Conservation (phyloP, 176 grass and related monocot species). For the Secale cereale region DNA sequence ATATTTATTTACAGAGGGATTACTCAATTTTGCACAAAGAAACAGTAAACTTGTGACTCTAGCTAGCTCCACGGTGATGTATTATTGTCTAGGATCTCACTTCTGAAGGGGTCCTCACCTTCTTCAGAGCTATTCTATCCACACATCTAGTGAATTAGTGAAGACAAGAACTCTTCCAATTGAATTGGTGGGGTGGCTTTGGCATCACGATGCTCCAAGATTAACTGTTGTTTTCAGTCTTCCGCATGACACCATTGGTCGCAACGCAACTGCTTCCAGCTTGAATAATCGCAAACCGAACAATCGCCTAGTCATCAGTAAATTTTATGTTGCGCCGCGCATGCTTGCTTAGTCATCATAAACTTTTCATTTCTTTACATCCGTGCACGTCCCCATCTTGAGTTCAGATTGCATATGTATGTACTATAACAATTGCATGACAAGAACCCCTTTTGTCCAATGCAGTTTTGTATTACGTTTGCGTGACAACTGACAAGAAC, state of each 20-base stretch:
- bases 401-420: not conserved
- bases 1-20: no score
- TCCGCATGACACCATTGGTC: not conserved
- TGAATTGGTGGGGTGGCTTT: not conserved
- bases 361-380: not conserved
- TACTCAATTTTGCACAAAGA: no score
- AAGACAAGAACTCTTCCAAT: not conserved
- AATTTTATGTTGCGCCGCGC: slow-evolving; percentile 13
- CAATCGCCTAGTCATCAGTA: not conserved
- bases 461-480: not conserved
- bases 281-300: slow-evolving; percentile 12
- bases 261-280: not conserved
- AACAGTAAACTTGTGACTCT: no score
- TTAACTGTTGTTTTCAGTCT: not conserved
- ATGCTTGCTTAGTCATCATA: slow-evolving; percentile 33
- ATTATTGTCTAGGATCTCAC: not conserved
- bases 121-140: not conserved
- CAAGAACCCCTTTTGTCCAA: not conserved
- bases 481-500: not conserved
- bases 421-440: not conserved
- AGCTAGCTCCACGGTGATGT: no score
- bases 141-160: not conserved
- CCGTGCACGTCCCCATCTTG: not conserved
- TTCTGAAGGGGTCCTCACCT: not conserved
- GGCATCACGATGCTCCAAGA: not conserved